A percentile compares a stretch with the other conserved stretches of the same genome.
phyloP scores from a whole-genome alignment of 495 filamentous ascomycete species.

The Penicillium cosmopolitanum region DNA sequence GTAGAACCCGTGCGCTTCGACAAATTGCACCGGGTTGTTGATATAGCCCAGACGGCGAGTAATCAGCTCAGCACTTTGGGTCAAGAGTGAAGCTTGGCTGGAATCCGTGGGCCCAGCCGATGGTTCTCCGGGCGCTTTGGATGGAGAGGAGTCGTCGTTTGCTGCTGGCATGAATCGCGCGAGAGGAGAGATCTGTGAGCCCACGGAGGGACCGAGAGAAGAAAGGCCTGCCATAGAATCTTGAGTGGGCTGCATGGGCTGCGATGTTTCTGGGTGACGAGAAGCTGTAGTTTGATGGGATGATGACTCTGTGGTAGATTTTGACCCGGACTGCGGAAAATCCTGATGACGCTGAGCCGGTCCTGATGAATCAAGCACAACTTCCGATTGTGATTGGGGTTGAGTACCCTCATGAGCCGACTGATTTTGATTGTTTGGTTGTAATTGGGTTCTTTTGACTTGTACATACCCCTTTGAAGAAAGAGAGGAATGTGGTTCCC shows the following conservation, averaged over 20 bases:
- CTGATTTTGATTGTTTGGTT: slow-evolving; percentile 23
- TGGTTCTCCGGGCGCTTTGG: slow-evolving; percentile 16
- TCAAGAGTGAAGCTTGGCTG: neutral
- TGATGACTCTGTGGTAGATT: slow-evolving; percentile 16
- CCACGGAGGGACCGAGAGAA: slow-evolving; percentile 5
- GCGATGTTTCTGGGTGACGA: slow-evolving; percentile 21
- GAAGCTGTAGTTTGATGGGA: slow-evolving; percentile 25
- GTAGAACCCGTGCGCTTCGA: slow-evolving; percentile 40
- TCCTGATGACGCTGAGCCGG: slow-evolving; percentile 23
- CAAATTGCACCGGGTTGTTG: slow-evolving; percentile 19
- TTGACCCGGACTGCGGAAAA: slow-evolving; percentile 8
- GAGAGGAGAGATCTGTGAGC: slow-evolving; percentile 11
- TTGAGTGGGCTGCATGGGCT: slow-evolving; percentile 12
- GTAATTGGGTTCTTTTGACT: slow-evolving; percentile 30
- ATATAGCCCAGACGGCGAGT: slow-evolving; percentile 33
- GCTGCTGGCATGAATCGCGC: slow-evolving; percentile 13
- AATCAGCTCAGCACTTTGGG: slow-evolving; percentile 22
- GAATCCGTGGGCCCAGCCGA: neutral
- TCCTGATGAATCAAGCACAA: slow-evolving; percentile 34
- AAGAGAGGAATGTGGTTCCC: slow-evolving; percentile 13
- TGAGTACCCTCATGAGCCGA: slow-evolving; percentile 3
- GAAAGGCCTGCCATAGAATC: slow-evolving; percentile 4
- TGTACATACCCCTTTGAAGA: slow-evolving; percentile 15
- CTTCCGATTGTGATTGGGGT: slow-evolving; percentile 9
- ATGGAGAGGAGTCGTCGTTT: slow-evolving; percentile 16